Evolutionary conservation across 2,329 filamentous ascomycete genomes (phyloP).

Genomic region (Penicillium sp.): DNA sequence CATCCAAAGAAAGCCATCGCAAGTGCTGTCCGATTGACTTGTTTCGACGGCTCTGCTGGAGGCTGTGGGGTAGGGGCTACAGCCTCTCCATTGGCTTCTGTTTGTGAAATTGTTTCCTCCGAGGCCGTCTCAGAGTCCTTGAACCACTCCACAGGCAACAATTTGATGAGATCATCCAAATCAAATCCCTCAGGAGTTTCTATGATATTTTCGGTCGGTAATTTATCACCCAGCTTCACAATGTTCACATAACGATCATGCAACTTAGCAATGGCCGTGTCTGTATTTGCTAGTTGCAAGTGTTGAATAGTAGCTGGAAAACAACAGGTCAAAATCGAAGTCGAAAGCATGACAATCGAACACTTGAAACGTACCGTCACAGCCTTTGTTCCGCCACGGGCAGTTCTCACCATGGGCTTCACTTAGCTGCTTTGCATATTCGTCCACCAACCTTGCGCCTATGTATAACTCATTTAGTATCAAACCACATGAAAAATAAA

Average conservation of each 20-base stretch:
- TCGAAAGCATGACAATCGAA: neutral
- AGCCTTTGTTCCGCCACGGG: conserved; percentile 83
- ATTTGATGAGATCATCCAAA: conserved; percentile 30
- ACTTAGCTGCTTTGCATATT: conserved; percentile 72
- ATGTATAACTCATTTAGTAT: neutral
- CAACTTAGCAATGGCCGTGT: conserved; percentile 58
- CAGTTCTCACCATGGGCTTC: conserved; percentile 78
- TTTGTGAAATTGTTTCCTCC: neutral
- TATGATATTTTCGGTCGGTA: conserved; percentile 33
- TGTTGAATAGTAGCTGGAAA: conserved; percentile 62
- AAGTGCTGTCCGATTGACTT: conserved; percentile 63
- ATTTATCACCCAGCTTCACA: conserved; percentile 37
- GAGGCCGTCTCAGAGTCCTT: conserved; percentile 2
- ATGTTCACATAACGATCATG: conserved; percentile 63
- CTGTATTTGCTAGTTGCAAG: conserved; percentile 63
- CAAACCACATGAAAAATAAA: neutral
- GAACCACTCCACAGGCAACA: conserved; percentile 31
- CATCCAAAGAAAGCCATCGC: conserved; percentile 72
- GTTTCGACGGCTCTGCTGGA: conserved; percentile 10
- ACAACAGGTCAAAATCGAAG: conserved; percentile 15
- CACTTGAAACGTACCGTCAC: conserved; percentile 63
- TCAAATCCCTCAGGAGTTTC: conserved; percentile 34
- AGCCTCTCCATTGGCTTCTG: neutral
- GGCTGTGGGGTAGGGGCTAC: conserved; percentile 3
- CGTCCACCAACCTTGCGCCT: conserved; percentile 69